Evolutionary conservation across 2,329 filamentous ascomycete genomes (phyloP).

Genomic region (Tolypocladium endophyticum): DNA sequence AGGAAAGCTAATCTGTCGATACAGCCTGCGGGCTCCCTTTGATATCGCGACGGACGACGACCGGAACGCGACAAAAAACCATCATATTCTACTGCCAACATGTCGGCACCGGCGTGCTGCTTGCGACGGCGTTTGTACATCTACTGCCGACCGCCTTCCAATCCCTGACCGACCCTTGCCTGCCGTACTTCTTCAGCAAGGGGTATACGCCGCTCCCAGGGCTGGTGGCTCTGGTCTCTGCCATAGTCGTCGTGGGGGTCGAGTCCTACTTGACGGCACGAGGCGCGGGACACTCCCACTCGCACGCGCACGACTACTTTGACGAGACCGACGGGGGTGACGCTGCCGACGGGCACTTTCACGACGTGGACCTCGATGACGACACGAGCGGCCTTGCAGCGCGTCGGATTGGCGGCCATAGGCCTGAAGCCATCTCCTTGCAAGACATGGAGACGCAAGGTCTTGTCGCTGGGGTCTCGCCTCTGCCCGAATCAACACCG

Average conservation of each 20-base stretch:
- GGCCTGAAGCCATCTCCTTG: conserved; percentile 39
- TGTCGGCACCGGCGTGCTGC: conserved; percentile 75
- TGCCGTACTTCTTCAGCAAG: conserved; percentile 69
- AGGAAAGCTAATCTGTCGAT: background rate
- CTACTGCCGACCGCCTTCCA: conserved; percentile 58
- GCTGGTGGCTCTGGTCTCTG: conserved; percentile 70
- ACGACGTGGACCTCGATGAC: conserved; percentile 10
- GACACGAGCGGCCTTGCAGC: conserved; percentile 22
- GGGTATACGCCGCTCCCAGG: conserved; percentile 74
- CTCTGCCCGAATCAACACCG: conserved; percentile 44
- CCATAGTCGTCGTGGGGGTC: conserved; percentile 71
- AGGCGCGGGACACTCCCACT: conserved; percentile 51
- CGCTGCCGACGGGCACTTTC: conserved; percentile 13
- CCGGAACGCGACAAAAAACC: conserved; percentile 44
- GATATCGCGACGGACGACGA: conserved; percentile 47
- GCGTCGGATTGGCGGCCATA: conserved; percentile 24
- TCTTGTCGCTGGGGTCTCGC: conserved; percentile 48
- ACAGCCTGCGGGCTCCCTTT: conserved; percentile 57
- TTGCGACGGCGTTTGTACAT: conserved; percentile 79
- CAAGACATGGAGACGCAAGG: conserved; percentile 43
- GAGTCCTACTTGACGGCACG: conserved; percentile 81
- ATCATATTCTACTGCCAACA: conserved; percentile 61
- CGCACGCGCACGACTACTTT: conserved; percentile 38
- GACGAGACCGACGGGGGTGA: conserved; percentile 37
- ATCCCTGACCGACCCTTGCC: conserved; percentile 57